These are phyloP conservation scores for Backusella macrospora DNA, from an alignment of 192 early-diverging fungal genomes.

Conservation along the genomic window DNA sequence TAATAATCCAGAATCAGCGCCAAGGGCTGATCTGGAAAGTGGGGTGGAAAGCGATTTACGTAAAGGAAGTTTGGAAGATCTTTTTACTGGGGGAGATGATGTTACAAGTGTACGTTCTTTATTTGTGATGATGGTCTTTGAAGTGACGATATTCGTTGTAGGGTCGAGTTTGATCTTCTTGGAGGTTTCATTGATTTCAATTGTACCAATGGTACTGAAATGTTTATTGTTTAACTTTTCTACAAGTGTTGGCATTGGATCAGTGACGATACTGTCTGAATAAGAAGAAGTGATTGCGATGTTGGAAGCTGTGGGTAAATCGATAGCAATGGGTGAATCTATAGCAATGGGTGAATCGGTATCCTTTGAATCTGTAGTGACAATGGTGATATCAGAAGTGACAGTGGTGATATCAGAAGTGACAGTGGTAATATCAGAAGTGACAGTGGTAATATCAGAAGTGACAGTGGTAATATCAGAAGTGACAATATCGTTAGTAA, in stretches of 20 bases:
- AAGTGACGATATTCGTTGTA: background rate
- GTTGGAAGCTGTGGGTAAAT: background rate
- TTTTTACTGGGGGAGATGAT: background rate
- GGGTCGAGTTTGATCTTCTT: background rate
- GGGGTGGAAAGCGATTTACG: background rate
- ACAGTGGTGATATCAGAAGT: background rate
- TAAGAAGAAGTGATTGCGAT: background rate
- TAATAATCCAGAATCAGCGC: background rate
- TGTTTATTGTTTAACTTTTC: background rate
- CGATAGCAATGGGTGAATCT: background rate
- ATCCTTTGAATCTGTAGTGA: background rate
- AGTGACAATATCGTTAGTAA: background rate
- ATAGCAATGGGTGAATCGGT: background rate
- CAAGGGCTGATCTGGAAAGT: background rate
- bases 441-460: background rate
- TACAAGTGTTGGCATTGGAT: background rate
- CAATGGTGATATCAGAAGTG: background rate
- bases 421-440: background rate
- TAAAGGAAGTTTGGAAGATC: constrained; percentile 6
- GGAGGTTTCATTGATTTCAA: too few relatives aligned
- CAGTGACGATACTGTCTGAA: background rate
- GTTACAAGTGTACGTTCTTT: background rate
- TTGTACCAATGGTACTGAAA: background rate
- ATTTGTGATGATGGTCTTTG: background rate
- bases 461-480: background rate